Conservation (phyloP, 495 filamentous ascomycete species). For the Annulohypoxylon maeteangense region DNA sequence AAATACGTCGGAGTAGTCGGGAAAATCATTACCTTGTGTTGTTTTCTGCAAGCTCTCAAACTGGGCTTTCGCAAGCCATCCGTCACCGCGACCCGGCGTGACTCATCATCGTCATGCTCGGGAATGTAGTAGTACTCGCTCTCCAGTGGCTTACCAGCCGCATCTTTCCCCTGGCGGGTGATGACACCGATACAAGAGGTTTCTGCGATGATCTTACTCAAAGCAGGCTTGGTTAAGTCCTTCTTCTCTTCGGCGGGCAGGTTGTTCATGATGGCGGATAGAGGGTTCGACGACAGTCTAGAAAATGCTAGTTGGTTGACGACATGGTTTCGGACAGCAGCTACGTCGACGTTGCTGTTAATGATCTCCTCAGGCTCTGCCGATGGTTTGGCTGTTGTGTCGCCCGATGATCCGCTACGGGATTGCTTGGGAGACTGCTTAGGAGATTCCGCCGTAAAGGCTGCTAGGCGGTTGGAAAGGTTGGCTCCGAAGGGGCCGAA, state of each 20-base stretch:
- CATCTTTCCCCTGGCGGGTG: slow-evolving; percentile 91
- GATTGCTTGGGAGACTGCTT: slow-evolving; percentile 54
- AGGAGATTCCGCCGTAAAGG: slow-evolving; percentile 72
- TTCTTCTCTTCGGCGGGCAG: slow-evolving; percentile 74
- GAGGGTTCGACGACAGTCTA: slow-evolving; percentile 89
- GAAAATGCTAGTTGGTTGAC: slow-evolving; percentile 97
- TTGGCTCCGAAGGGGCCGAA: slow-evolving; percentile 90
- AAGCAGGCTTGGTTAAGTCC: slow-evolving; percentile 66
- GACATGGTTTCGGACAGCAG: slow-evolving; percentile 76
- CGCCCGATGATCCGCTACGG: slow-evolving; percentile 45
- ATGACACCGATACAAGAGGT: slow-evolving; percentile 88
- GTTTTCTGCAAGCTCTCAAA: slow-evolving; percentile 86
- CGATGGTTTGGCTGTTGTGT: slow-evolving; percentile 42
- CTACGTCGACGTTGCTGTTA: slow-evolving; percentile 27
- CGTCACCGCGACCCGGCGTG: slow-evolving; percentile 83
- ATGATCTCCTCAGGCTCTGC: slow-evolving; percentile 44
- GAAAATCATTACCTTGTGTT: slow-evolving; percentile 82
- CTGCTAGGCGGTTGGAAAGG: slow-evolving; percentile 79
- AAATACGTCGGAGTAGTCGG: slow-evolving; percentile 2
- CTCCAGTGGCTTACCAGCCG: slow-evolving; percentile 91
- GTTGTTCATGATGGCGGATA: slow-evolving; percentile 86
- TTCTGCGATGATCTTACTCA: slow-evolving; percentile 75
- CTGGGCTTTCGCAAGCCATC: slow-evolving; percentile 87
- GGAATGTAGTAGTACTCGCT: slow-evolving; percentile 98
- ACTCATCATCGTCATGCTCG: slow-evolving; percentile 83